A percentile compares a stretch with the other conserved stretches of the same genome.
phyloP scores from a whole-genome alignment of 177 flowering plant species.

The Telopea speciosissima region DNA sequence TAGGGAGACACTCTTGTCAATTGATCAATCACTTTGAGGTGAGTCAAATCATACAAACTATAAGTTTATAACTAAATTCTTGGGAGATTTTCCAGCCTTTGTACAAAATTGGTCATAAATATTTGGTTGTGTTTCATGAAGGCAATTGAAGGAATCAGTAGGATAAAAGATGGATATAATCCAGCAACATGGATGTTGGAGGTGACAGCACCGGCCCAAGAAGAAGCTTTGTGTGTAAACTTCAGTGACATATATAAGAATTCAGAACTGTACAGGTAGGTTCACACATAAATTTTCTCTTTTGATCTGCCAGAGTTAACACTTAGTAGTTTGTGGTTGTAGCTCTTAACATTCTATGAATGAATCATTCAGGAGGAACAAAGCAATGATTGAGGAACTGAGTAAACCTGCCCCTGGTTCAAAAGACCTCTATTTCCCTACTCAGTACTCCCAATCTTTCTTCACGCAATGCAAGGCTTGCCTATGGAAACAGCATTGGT shows the following conservation, averaged over 20 bases:
- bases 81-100: not conserved
- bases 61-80: not conserved
- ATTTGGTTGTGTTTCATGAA: slow-evolving; percentile 5
- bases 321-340: not conserved
- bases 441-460: not conserved
- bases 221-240: slow-evolving; percentile 20
- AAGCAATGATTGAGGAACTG: not conserved
- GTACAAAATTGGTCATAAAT: not conserved
- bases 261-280: slow-evolving; percentile 25
- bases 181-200: slow-evolving; percentile 44
- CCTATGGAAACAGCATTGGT: not conserved
- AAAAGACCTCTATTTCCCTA: not conserved
- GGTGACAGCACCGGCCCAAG: slow-evolving; percentile 25
- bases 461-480: slow-evolving; percentile 1
- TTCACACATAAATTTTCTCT: not conserved
- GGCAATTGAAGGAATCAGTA: slow-evolving; percentile 24
- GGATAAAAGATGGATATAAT: slow-evolving; percentile 32
- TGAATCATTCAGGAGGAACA: not conserved
- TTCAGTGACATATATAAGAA: slow-evolving; percentile 24
- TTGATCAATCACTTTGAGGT: not conserved
- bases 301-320: not conserved
- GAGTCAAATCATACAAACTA: not conserved
- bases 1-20: not conserved
- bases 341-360: not conserved
- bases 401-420: not conserved